These are phyloP conservation scores for Xylaria polymorpha DNA, from an alignment of 2,329 filamentous ascomycete species.

Conservation along the genomic window DNA sequence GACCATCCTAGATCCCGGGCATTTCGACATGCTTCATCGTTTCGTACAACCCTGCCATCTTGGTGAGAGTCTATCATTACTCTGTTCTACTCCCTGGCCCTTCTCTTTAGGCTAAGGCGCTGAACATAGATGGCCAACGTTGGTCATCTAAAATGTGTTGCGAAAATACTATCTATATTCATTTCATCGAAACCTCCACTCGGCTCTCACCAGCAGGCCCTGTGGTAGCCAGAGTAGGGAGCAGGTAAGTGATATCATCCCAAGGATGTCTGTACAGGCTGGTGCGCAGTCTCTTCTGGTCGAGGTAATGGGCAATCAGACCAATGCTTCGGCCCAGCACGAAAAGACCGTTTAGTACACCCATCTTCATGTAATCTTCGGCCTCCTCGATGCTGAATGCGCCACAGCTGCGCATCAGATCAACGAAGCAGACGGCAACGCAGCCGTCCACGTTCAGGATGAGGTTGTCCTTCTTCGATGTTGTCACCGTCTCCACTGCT, in stretches of 20 bases:
- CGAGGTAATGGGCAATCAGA: slow-evolving; percentile 99
- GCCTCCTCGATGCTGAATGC: slow-evolving; percentile 96
- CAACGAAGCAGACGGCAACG: slow-evolving; percentile 98
- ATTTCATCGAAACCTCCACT: slow-evolving; percentile 85
- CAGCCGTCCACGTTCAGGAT: slow-evolving; percentile 99
- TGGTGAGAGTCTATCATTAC: slow-evolving; percentile 43
- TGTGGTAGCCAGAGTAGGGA: slow-evolving; percentile 79
- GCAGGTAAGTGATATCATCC: slow-evolving; percentile 97
- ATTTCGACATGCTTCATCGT: slow-evolving; percentile 41
- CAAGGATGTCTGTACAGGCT: slow-evolving; percentile 99
- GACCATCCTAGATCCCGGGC: slow-evolving; percentile 37
- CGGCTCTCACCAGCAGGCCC: slow-evolving; percentile 83
- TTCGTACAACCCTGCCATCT: slow-evolving; percentile 45
- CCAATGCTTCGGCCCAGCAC: slow-evolving; percentile 96
- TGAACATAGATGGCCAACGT: slow-evolving; percentile 35
- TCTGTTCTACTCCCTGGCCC: slow-evolving; percentile 34
- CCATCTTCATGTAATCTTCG: slow-evolving; percentile 99
- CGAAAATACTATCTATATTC: slow-evolving; percentile 48
- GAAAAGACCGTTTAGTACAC: slow-evolving; percentile 99
- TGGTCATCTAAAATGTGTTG: slow-evolving; percentile 43
- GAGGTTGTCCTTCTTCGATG: slow-evolving; percentile 99
- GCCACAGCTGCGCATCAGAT: slow-evolving; percentile 96
- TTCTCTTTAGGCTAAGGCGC: slow-evolving; percentile 30
- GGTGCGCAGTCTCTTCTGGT: slow-evolving; percentile 99
- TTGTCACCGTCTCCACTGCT: slow-evolving; percentile 97